Conservation (phyloP, 2,329 filamentous ascomycete genomes). For the Claviceps cyperi region DNA sequence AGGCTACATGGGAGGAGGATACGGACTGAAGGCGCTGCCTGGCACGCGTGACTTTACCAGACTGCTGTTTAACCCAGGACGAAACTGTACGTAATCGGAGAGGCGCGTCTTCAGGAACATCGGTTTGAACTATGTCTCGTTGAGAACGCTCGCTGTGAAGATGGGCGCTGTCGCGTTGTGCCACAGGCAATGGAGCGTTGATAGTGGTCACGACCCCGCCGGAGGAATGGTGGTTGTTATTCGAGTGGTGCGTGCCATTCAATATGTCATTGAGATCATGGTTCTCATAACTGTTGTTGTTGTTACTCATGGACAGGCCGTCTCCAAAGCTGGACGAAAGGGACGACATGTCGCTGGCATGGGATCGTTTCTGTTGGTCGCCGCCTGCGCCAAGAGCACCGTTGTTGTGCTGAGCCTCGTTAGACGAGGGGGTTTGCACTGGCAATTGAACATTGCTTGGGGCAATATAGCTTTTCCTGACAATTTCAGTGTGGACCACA, state of each 20-base stretch:
- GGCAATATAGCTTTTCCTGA: conserved; percentile 3
- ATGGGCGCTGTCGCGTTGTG: conserved; percentile 6
- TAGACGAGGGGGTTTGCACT: conserved; percentile 4
- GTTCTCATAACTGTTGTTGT: neutral
- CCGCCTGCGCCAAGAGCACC: conserved; percentile 5
- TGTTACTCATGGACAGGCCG: conserved; percentile 35
- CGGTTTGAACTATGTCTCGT: conserved; percentile 38
- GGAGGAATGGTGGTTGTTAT: neutral
- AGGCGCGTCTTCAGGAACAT: conserved; percentile 37
- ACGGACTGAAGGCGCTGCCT: conserved; percentile 19
- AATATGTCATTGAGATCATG: neutral
- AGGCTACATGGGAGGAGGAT: neutral
- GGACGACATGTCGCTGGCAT: conserved; percentile 40
- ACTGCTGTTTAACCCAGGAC: conserved; percentile 53
- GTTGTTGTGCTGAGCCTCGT: conserved; percentile 6
- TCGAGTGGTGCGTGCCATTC: conserved; percentile 14
- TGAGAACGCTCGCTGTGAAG: neutral
- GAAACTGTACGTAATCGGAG: conserved; percentile 42
- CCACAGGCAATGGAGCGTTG: conserved; percentile 5
- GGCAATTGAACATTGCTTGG: neutral
- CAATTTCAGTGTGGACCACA: conserved; percentile 7
- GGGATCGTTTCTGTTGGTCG: conserved; percentile 15
- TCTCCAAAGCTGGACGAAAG: conserved; percentile 52
- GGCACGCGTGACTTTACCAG: conserved; percentile 35
- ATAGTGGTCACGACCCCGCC: conserved; percentile 8